phyloP scores from a whole-genome alignment of 169 alveolate species.

The Plasmodium reichenowi region DNA sequence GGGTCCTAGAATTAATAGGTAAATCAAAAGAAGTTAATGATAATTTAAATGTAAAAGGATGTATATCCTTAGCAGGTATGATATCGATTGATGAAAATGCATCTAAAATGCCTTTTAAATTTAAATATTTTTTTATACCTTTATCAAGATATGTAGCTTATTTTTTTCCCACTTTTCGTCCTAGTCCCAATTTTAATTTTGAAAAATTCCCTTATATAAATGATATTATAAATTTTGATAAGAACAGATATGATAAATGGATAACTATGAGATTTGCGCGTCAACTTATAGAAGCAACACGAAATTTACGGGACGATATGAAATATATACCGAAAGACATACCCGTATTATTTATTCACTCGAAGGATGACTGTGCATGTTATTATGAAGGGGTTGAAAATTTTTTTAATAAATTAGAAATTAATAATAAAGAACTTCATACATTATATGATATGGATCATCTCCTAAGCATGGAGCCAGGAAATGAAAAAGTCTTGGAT shows the following conservation, averaged over 20 bases:
- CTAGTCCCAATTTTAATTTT: constrained; percentile 12
- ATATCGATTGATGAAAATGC: constrained; percentile 47
- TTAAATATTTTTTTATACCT: constrained; percentile 15
- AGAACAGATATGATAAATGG: constrained; percentile 18
- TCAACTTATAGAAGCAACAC: constrained; percentile 68
- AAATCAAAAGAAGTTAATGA: not conserved
- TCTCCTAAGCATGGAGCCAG: not conserved
- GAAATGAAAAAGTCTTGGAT: not conserved
- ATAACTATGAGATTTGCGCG: constrained; percentile 32
- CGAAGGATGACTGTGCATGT: constrained; percentile 66
- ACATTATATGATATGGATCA: constrained; percentile 1
- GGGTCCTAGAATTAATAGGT: constrained; percentile 37
- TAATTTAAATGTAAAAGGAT: constrained; percentile 74
- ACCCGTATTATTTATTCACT: constrained; percentile 76
- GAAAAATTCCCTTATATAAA: not conserved
- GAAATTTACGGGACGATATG: constrained; percentile 23
- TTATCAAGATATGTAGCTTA: constrained; percentile 21
- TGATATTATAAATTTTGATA: constrained; percentile 47
- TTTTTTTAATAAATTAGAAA: not conserved
- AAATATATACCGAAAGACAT: constrained; percentile 60
- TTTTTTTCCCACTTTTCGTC: constrained; percentile 3
- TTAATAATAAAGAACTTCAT: not conserved
- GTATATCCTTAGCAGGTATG: constrained; percentile 79
- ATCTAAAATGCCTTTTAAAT: not conserved
- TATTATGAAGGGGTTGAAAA: not conserved